Evolutionary conservation across 495 filamentous ascomycete species (phyloP), one percentile per base, ranked within the genome.

Genomic region (Sordaria brevicollis): DNA sequence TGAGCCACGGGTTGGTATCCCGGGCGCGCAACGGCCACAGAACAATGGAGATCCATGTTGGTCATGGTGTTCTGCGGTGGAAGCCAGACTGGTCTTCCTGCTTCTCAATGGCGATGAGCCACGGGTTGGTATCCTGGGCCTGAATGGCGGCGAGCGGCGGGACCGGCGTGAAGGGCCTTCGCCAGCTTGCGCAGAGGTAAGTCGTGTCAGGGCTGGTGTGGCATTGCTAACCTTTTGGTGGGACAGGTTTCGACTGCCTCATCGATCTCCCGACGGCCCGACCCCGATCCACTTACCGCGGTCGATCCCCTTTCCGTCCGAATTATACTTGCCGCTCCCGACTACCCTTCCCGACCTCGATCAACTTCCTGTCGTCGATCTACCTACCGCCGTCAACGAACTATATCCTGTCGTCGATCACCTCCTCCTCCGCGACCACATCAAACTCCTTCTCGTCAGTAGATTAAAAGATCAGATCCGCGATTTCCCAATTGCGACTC

Each of bases 101-200:
- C 70, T 89, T 85, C 86, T 92, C 89, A 70, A 90, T 78, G 19
- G 90, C 93, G 74, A 97, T 93, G 35, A 97, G 80, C 77, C 89
- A 90, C 35, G 92, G 75, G 5, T 82, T 81, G 69, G 92, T 82
- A 0, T 83, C 77, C 25, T 91, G 85, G 0, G 73, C 71, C 11
- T 92, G 90, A 80, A 97, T 90, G 19, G 1, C 43, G 4, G n/a
- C 9, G 19, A 54, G 25, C 1, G 19, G 4, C 19, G 19, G 17
- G 43, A 54, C n/a, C 1, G 43, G 21, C 10, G 4, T 54, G 21
- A 54, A 25, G 21, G 2, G 87, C 86, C 29, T 81, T 77, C 81
- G 97, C 94, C 4, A 99, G 86, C 13, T n/a, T 93, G 84, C 5
- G 75, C 75, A 71, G 91, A 93, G 2, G 87, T 92, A 5, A 85